These are phyloP conservation scores for Pyricularia sp. DNA, from an alignment of 2,329 filamentous ascomycete genomes.

Conservation along the genomic window DNA sequence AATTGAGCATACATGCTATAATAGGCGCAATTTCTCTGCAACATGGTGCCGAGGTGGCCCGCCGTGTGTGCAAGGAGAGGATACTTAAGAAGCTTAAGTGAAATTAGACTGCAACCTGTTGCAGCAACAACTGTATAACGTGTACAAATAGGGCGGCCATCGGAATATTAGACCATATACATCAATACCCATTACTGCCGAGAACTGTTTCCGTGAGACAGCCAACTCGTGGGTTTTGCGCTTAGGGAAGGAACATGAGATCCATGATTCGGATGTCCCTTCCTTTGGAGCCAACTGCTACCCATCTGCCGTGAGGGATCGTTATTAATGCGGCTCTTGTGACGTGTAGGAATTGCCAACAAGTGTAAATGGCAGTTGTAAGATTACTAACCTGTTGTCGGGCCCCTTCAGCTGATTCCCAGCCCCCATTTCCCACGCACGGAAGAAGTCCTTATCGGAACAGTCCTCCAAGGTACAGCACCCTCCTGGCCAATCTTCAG, in stretches of 20 bases:
- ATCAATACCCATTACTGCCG: neutral
- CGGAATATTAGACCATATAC: conserved; percentile 1
- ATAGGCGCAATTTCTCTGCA: conserved; percentile 84
- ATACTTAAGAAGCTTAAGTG: conserved; percentile 38
- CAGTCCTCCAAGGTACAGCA: conserved; percentile 7
- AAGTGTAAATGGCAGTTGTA: neutral
- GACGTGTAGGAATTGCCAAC: neutral
- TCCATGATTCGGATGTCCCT: conserved; percentile 6
- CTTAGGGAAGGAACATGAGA: conserved; percentile 5
- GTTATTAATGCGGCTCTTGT: neutral
- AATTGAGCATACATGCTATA: conserved; percentile 70
- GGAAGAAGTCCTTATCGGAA: conserved; percentile 5
- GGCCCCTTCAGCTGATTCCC: conserved; percentile 5
- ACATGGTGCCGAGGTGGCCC: conserved; percentile 66
- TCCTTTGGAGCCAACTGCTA: conserved; percentile 5
- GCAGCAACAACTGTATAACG: conserved; percentile 1
- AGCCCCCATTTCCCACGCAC: conserved; percentile 6
- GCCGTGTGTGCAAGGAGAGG: conserved; percentile 60
- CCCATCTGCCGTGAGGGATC: conserved; percentile 2
- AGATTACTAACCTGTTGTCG: neutral
- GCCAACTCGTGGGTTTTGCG: neutral
- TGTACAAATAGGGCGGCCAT: neutral
- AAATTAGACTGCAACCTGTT: neutral
- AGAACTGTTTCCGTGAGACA: neutral
- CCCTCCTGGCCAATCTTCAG: conserved; percentile 5